phyloP scores from a whole-genome alignment of 2,329 filamentous ascomycete species.

The Capronia epimyces region DNA sequence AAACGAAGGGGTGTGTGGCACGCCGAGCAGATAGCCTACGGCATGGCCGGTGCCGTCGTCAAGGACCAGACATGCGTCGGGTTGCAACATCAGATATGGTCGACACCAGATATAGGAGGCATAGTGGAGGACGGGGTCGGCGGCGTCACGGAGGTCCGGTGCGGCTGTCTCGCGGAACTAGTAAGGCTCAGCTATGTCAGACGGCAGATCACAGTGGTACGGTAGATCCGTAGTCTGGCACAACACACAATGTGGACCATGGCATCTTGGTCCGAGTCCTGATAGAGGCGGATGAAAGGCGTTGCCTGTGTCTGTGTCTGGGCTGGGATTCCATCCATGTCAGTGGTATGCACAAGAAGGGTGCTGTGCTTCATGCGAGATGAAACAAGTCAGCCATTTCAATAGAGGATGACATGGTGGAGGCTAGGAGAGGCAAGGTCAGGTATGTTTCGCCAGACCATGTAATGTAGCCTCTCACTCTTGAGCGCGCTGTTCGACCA shows the following conservation, averaged over 20 bases:
- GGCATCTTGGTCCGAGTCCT: constrained; percentile 21
- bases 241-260: constrained; percentile 23
- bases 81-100: constrained; percentile 20
- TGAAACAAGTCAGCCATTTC: too few relatives aligned
- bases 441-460: too few relatives aligned
- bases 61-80: constrained; percentile 23
- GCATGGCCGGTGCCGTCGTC: constrained; percentile 24
- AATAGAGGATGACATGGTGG: too few relatives aligned
- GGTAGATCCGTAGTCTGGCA: neutral
- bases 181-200: neutral
- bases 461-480: too few relatives aligned
- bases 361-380: too few relatives aligned
- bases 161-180: constrained; percentile 27
- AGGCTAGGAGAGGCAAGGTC: too few relatives aligned
- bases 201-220: neutral
- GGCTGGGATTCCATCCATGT: too few relatives aligned
- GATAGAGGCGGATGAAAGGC: constrained; percentile 23
- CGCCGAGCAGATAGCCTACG: constrained; percentile 25
- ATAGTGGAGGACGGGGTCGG: constrained; percentile 18
- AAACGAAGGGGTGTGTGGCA: constrained; percentile 20
- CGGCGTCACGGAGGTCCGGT: constrained; percentile 13
- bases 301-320: too few relatives aligned
- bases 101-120: constrained; percentile 26
- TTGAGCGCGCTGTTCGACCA: too few relatives aligned
- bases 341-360: too few relatives aligned